Base-by-base conservation (phyloP, 345 rosid species). In the Bruguiera parviflora region DNA sequence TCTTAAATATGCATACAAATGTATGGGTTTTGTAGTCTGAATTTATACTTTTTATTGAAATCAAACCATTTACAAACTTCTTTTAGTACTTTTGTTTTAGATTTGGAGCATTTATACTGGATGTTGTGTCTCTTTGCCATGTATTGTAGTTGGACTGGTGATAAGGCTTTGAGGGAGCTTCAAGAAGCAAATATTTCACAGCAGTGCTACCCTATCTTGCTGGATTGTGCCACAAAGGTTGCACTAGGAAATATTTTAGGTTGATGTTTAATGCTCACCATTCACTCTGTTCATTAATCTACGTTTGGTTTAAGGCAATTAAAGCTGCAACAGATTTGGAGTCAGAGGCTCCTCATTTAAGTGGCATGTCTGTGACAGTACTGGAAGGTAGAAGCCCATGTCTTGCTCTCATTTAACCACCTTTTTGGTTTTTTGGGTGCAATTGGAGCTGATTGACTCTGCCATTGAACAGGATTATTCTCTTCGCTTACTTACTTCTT, bases 401-500 rank as follows among this genome's bases (percentile, higher is more conserved):
- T 47, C 15, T 47, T 71, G 4, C 63, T 75, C 62, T 58, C 58
- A 16, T 69, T 69, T 24, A 19, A 32, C 22, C 56, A 57, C 22
- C n/a, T 71, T 55, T 63, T 1, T 35, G n/a, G n/a, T 37, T 11
- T 39, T 39, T 10, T 53, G 19, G 20, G 55, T 21, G 64, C 9
- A 65, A 52, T 56, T 64, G 22, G 68, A 58, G 62, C 47, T 79
- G 61, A 76, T 63, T 69, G 60, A 29, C 46, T 73, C 67, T 16
- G 15, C 24, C 71, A 72, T 52, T 37, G 68, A 60, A 72, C 93
- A 94, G 98, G 89, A 29, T 81, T 92, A 60, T 94, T 92, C 73
- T 81, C 99, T 70, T 78, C 99, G 2, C 89, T 94, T 64, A 88
- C 96, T 20, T 94, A 84, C 78, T 89, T 94, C 84, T 94, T 94